Conservation (phyloP, 805 yeast species). For the Yarrowia sp. region DNA sequence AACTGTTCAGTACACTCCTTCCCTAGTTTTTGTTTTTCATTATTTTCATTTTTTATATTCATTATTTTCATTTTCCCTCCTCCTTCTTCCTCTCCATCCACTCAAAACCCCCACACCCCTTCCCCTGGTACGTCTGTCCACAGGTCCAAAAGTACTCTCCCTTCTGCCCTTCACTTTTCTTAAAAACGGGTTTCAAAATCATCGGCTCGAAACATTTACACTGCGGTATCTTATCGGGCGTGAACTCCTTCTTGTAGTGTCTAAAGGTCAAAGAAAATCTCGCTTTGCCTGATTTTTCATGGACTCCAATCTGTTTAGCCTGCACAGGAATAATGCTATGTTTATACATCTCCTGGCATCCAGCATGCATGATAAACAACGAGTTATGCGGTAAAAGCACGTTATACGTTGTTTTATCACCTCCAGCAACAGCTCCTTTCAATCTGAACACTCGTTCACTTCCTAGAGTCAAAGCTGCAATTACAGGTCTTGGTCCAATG, state of each 20-base stretch:
- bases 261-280: constrained; percentile 69
- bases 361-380: constrained; percentile 69
- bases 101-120: constrained; percentile 33
- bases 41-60: too few species aligned
- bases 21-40: too few species aligned
- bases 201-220: constrained; percentile 49
- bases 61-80: not conserved
- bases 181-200: constrained; percentile 57
- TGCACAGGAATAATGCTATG: constrained; percentile 56
- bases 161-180: constrained; percentile 43
- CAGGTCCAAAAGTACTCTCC: constrained; percentile 72
- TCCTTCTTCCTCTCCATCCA: constrained; percentile 20
- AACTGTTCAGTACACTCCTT: too few species aligned
- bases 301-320: constrained; percentile 42
- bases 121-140: constrained; percentile 39
- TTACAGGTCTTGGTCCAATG: constrained; percentile 67
- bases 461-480: constrained; percentile 69
- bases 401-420: constrained; percentile 43
- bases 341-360: constrained; percentile 72
- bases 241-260: constrained; percentile 46
- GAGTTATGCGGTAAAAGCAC: constrained; percentile 71
- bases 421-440: constrained; percentile 35
- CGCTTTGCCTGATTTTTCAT: constrained; percentile 49
- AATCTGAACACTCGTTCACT: constrained; percentile 66
- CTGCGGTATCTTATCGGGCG: constrained; percentile 40